Conservation (phyloP, 225 moss, liverwort and hornwort species). For the Neckera pumila region DNA sequence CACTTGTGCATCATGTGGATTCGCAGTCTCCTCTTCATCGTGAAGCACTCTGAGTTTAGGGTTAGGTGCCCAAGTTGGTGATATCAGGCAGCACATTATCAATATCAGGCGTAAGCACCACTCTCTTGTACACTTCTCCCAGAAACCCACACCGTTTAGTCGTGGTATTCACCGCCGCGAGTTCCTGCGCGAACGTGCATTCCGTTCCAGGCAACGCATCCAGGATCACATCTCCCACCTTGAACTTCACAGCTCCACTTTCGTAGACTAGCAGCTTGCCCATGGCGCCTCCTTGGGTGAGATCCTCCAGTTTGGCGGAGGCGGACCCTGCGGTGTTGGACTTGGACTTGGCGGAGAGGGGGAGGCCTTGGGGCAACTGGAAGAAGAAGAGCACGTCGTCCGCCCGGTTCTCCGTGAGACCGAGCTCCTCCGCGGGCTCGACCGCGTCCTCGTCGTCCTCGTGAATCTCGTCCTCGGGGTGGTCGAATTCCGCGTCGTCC, state of each 20-base stretch:
- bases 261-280: constrained; percentile 89
- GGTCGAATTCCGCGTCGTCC: constrained; percentile 62
- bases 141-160: constrained; percentile 77
- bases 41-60: not conserved
- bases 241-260: constrained; percentile 87
- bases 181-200: constrained; percentile 87
- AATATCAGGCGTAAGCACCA: constrained; percentile 79
- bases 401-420: constrained; percentile 38
- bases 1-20: not conserved
- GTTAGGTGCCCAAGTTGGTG: not conserved
- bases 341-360: constrained; percentile 6
- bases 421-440: constrained; percentile 67
- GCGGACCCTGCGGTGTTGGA: not conserved
- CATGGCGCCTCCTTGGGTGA: constrained; percentile 60
- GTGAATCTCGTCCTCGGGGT: constrained; percentile 3
- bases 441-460: constrained; percentile 54
- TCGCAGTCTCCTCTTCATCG: not conserved
- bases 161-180: constrained; percentile 67
- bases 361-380: constrained; percentile 73
- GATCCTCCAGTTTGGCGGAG: constrained; percentile 51
- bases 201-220: constrained; percentile 85
- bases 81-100: constrained; percentile 11
- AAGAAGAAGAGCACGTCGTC: constrained; percentile 78
- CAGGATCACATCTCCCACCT: constrained; percentile 67
- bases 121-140: constrained; percentile 75